Conservation (phyloP, 106 monocot genomes). For the Allium sativum region DNA sequence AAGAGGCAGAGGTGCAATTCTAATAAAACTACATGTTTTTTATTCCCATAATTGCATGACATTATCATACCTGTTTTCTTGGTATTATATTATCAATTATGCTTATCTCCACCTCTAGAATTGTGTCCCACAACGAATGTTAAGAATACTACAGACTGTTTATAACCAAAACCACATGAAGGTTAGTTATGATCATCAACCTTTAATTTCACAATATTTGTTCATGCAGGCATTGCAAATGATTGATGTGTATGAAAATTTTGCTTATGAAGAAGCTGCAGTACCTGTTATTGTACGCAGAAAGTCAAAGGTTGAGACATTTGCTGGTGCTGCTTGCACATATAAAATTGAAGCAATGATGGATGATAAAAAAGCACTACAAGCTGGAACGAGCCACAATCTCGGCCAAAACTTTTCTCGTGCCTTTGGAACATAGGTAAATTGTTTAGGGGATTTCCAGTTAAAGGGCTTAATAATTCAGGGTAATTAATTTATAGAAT, state of each 20-base stretch:
- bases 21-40: constrained; percentile 8
- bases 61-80: too few relatives aligned
- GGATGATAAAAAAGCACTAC: constrained; percentile 95
- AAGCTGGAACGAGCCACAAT: constrained; percentile 98
- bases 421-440: constrained; percentile 93
- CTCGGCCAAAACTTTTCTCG: constrained; percentile 97
- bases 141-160: too few relatives aligned
- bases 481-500: too few relatives aligned
- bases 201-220: too few relatives aligned
- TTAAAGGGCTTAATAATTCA: not conserved
- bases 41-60: too few relatives aligned
- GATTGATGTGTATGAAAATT: constrained; percentile 92
- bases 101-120: too few relatives aligned
- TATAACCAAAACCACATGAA: too few relatives aligned
- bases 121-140: too few relatives aligned
- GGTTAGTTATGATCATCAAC: too few relatives aligned
- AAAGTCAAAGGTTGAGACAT: constrained; percentile 84
- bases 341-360: constrained; percentile 99
- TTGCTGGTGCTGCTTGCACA: constrained; percentile 89
- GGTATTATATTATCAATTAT: too few relatives aligned
- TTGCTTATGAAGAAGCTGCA: constrained; percentile 92
- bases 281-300: constrained; percentile 94
- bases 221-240: constrained; percentile 82
- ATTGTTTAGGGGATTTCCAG: not conserved
- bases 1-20: constrained; percentile 88